Base-by-base conservation (phyloP, 306 rosid genomes). In the Senna tora region DNA sequence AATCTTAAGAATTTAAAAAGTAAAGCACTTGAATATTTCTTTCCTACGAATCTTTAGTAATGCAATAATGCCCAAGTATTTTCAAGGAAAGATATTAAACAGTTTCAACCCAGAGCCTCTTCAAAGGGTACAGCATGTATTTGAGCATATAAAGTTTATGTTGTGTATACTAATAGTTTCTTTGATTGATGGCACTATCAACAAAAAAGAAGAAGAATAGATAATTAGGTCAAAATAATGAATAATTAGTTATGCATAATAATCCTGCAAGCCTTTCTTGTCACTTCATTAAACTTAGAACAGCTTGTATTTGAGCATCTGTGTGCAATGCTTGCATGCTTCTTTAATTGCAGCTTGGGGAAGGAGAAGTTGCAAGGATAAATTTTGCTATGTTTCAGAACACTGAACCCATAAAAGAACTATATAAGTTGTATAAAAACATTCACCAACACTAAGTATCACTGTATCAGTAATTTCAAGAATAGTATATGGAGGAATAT, bases 91-190 rank as follows among this genome's bases (percentile, higher is more conserved):
- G 52, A 71, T 46, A 75, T 43, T 30, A 34, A 45, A 62, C 45
- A 75, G 41, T 16, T 70, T 83, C 71, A 72, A 76, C 28, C 58
- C 17, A 21, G 39, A 65, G 68, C 76, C 65, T 20, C 58, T 59
- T 69, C 34, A 33, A 70, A 45, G 64, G 81, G 57, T 71, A 36
- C 6, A 36, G 39, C 39, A 36, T 36, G 56, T 56, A 65, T n/a
- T 2, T 36, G 39, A 36, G 8, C 65, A 54, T 28, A 16, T 11
- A 38, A 49, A 56, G 56, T 32, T 33, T 58, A 45, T 15, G 33
- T 51, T 55, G 50, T 14, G 65, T 69, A 9, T 47, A 61, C 51
- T 46, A 73, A 62, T 54, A 67, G 20, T 36, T 36, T 59, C 55
- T 65, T 28, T 36, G 66, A 55, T 66, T 49, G 45, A 62, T 72